Evolutionary conservation across 179 eudicot genomes (phyloP), one percentile per base, ranked within the genome.

Genomic region (Heliamphora pulchella): DNA sequence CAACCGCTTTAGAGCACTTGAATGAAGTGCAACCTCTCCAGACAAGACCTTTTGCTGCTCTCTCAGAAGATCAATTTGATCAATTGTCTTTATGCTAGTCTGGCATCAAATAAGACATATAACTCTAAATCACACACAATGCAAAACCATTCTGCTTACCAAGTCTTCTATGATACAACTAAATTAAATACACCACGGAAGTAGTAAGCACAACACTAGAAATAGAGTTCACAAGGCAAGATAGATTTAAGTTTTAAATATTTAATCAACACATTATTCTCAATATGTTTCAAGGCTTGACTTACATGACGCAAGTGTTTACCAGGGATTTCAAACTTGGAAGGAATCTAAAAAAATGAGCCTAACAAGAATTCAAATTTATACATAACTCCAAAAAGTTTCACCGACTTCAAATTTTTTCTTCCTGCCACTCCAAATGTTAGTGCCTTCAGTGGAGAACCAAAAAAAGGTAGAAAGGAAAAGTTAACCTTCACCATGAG

Each of bases 31-130:
- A 83, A 94, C 97, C 89, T 96, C 99, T 47, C 98, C 97, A 58
- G 91, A 91, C 86, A 96, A 87, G 76, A 96, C 88, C 87, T 94
- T 96, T 70, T 92, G 93, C 80, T 96, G 98, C 90, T 96, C 98
- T 81, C 94, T 90, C 81, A 94, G 83, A 41, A 96, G 98, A 83
- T 96, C 99, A 87, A 96, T 88, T 81, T 92, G 97, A 80, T 96
- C 98, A 64, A 89, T 81, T 46, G 93, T 91, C 87, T 89, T 88
- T 78, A 87, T 78, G 86, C 96, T 92, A 47, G 91, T 88, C 99
- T 94, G 88, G 78, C 74, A 87, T 74, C 84, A 82, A 68, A 53
- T 14, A 80, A 83, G 18, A 74, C 68, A 43, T 4, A 43, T 11
- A 79, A 72, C 10, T 48, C 41, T 83, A 63, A 70, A 48, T 71